Conservation (phyloP, 306 rosid genomes). For the Herpetospermum pedunculosum region DNA sequence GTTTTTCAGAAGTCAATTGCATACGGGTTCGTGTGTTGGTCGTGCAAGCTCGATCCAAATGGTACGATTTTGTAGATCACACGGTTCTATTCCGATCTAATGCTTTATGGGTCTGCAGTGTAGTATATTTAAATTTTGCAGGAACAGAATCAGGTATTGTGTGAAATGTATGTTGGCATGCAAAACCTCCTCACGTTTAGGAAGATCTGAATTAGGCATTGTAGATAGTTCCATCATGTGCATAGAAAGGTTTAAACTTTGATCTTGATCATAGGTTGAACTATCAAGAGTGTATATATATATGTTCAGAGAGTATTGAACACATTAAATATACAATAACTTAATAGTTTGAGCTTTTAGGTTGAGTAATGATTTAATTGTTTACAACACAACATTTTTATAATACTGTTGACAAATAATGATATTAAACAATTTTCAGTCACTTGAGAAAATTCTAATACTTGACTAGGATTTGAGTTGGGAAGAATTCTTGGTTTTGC, state of each 20-base stretch:
- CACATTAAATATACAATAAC: neutral
- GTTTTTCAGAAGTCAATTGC: neutral
- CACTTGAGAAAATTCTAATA: too few relatives aligned
- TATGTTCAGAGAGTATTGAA: neutral
- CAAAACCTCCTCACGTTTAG: slow-evolving; percentile 25
- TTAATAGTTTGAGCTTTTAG: neutral
- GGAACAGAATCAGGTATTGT: neutral
- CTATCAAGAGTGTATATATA: neutral
- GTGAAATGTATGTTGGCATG: neutral
- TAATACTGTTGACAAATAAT: neutral
- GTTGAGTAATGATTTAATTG: too few relatives aligned
- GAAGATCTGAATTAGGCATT: slow-evolving; percentile 15
- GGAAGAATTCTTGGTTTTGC: too few relatives aligned
- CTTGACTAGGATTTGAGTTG: too few relatives aligned
- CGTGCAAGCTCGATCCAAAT: neutral
- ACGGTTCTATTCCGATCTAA: neutral
- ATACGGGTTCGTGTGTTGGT: neutral
- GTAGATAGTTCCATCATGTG: neutral
- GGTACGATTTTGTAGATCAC: neutral
- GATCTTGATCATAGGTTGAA: slow-evolving; percentile 6
- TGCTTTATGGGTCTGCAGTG: neutral
- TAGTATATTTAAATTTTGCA: neutral
- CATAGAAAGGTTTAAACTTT: neutral
- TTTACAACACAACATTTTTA: neutral
- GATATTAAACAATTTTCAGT: neutral